Percentiles rank a stretch among this genome's conserved stretches.
Conservation (phyloP, 2,329 filamentous ascomycete species). For the Aspergillus ruber region DNA sequence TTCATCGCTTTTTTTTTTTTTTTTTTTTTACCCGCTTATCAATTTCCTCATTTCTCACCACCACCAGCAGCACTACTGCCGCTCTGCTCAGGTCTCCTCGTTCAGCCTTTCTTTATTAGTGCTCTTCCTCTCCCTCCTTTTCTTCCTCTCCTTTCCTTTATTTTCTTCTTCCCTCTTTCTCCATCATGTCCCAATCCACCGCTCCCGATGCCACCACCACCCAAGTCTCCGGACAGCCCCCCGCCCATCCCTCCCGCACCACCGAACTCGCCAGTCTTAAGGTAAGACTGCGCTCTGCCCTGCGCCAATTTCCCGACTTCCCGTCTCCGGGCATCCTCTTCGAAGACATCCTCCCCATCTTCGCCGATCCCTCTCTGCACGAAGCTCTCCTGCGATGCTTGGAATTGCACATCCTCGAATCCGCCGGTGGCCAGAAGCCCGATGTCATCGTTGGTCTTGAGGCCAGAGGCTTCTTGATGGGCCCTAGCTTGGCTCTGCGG, state of each 20-base stretch:
- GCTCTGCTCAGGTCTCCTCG: slow-evolving; percentile 4
- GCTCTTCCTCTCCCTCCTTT: slow-evolving; percentile 11
- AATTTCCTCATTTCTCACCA: slow-evolving; percentile 9
- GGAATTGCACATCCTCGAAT: slow-evolving; percentile 69
- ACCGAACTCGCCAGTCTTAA: slow-evolving; percentile 58
- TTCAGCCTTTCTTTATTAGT: slow-evolving; percentile 12
- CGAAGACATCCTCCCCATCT: slow-evolving; percentile 96
- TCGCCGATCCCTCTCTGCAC: slow-evolving; percentile 70
- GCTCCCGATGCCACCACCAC: slow-evolving; percentile 35
- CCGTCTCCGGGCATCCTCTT: slow-evolving; percentile 89
- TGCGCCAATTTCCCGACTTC: slow-evolving; percentile 88
- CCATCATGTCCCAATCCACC: slow-evolving; percentile 35
- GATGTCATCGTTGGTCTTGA: slow-evolving; percentile 93
- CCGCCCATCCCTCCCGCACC: slow-evolving; percentile 42
- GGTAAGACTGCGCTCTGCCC: slow-evolving; percentile 61
- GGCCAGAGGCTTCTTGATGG: slow-evolving; percentile 91
- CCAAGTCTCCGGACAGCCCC: slow-evolving; percentile 37
- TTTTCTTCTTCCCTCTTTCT: slow-evolving; percentile 6
- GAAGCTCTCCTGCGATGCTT: slow-evolving; percentile 73
- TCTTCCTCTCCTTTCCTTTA: slow-evolving; percentile 8
- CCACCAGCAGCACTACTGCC: slow-evolving; percentile 6
- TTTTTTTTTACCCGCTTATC: slow-evolving; percentile 9
- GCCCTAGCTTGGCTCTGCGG: slow-evolving; percentile 76
- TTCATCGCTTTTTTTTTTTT: slow-evolving; percentile 3
- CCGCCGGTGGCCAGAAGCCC: slow-evolving; percentile 57